A percentile compares a stretch with the other conserved stretches of the same genome.
These are phyloP conservation scores for Pestalotiopsis sp. DNA, from an alignment of 2,329 filamentous ascomycete species.

Conservation along the genomic window DNA sequence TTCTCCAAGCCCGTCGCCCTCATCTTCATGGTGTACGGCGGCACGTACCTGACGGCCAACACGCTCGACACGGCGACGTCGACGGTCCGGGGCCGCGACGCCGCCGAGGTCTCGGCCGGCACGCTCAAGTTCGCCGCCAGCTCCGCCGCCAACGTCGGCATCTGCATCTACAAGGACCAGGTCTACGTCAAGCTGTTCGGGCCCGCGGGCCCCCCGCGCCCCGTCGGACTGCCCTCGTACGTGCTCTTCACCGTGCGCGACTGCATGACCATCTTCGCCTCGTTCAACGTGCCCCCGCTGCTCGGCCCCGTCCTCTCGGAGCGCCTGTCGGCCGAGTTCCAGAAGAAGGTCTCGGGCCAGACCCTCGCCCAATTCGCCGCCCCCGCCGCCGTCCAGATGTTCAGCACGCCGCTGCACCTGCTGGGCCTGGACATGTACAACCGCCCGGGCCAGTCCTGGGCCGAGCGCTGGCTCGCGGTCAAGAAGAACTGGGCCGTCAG, in stretches of 20 bases:
- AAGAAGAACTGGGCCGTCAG: conserved; percentile 76
- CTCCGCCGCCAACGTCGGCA: conserved; percentile 78
- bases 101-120: conserved; percentile 71
- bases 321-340: conserved; percentile 55
- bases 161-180: conserved; percentile 90
- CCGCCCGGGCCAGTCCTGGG: conserved; percentile 51
- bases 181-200: conserved; percentile 85
- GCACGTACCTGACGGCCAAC: conserved; percentile 90
- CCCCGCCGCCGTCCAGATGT: conserved; percentile 76
- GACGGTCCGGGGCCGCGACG: conserved; percentile 59
- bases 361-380: conserved; percentile 78
- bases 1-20: conserved; percentile 69
- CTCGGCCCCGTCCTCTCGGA: conserved; percentile 71
- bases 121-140: conserved; percentile 81
- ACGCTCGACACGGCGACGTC: conserved; percentile 78
- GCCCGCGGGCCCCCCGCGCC: conserved; percentile 51
- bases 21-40: conserved; percentile 78
- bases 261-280: conserved; percentile 87
- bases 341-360: conserved; percentile 53
- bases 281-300: conserved; percentile 84
- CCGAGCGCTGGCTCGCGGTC: conserved; percentile 69
- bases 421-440: conserved; percentile 89
- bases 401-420: conserved; percentile 83
- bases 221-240: conserved; percentile 73
- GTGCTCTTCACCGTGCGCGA: conserved; percentile 81